Evolutionary conservation across 345 rosid species (phyloP).

Genomic region (Brassica carinata): DNA sequence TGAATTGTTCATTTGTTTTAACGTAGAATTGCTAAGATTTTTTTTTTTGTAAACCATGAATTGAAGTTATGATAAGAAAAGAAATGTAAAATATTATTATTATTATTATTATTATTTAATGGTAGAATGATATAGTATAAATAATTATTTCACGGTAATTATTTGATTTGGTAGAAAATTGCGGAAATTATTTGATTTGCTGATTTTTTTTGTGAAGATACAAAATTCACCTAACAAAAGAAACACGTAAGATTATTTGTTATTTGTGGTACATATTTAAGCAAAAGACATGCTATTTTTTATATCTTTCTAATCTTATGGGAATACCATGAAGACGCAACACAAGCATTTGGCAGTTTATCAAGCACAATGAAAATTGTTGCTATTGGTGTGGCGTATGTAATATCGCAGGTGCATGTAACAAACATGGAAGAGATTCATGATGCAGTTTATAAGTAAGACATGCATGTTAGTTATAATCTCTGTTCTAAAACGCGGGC

Average conservation of each 20-base stretch:
- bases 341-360: neutral
- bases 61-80: neutral
- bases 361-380: neutral
- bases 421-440: constrained; percentile 2
- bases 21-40: neutral
- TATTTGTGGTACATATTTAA: neutral
- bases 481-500: no score
- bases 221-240: neutral
- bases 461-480: constrained; percentile 23
- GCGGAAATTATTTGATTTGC: neutral
- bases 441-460: neutral
- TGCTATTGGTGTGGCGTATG: neutral
- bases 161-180: neutral
- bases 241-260: neutral
- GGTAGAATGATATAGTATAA: neutral
- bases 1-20: neutral
- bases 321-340: neutral
- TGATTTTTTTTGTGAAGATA: neutral
- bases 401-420: neutral
- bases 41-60: neutral
- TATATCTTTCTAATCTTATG: neutral
- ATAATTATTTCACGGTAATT: neutral
- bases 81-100: neutral
- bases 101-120: neutral
- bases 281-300: neutral